phyloP scores from a whole-genome alignment of 164 flowering plant species.

The Nymphaea thermarum region DNA sequence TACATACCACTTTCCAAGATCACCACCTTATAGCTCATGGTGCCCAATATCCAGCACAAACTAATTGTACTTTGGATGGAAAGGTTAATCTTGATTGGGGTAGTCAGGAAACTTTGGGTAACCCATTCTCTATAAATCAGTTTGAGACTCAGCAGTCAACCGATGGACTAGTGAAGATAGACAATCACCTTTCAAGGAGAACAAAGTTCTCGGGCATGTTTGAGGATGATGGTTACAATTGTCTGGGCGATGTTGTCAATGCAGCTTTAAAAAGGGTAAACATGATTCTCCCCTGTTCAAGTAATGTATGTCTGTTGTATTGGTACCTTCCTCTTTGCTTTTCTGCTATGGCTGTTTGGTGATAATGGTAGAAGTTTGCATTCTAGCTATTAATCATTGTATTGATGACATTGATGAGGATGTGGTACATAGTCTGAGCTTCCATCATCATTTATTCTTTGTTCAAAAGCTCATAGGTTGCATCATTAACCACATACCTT shows the following conservation, averaged over 20 bases:
- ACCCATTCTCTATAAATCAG: constrained; percentile 19
- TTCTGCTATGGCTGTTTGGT: no score
- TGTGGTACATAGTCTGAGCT: background rate
- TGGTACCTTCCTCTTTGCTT: background rate
- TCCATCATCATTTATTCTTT: background rate
- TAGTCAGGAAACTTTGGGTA: constrained; percentile 14
- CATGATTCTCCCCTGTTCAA: background rate
- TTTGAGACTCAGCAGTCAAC: constrained; percentile 15
- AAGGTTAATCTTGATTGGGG: constrained; percentile 12
- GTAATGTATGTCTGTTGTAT: background rate
- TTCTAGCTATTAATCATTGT: no score
- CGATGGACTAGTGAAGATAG: constrained; percentile 19
- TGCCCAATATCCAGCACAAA: constrained; percentile 19
- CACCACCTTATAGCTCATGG: constrained; percentile 14
- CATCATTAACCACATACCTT: background rate
- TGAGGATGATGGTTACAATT: constrained; percentile 19
- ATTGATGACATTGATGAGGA: background rate
- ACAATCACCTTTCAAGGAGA: constrained; percentile 19
- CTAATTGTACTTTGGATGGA: constrained; percentile 8
- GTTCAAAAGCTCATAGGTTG: background rate
- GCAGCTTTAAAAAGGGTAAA: constrained; percentile 43
- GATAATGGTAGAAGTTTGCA: no score
- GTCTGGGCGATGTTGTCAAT: constrained; percentile 48
- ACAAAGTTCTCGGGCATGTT: constrained; percentile 23
- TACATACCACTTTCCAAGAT: constrained; percentile 16